Base-by-base conservation (phyloP, 2,329 filamentous ascomycete species). In the Pseudogymnoascus sp. region DNA sequence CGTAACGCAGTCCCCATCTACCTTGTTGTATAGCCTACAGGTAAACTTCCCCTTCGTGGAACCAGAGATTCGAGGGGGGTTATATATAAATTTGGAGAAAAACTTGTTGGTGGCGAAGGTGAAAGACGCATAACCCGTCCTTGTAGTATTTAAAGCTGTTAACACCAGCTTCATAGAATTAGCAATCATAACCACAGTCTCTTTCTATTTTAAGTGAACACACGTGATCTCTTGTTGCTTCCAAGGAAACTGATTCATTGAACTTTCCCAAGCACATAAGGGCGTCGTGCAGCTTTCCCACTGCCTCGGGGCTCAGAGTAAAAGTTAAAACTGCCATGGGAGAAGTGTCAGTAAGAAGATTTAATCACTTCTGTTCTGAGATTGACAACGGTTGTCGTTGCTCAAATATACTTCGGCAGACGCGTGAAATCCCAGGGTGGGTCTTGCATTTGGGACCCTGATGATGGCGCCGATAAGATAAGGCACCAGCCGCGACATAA, bases 221-320 rank as follows among this genome's bases (percentile, higher is more conserved):
- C 74, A 89, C 88, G 72, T 82, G 84, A 69, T 91, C 87, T 65
- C 81, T 83, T 68, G 82, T 81, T 35, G 88, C 87, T 73, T 92
- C 90, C 41, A 93, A 79, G 27, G 85, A 89, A 17, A 93, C 89
- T 51, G 88, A 84, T 68, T 93, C 90, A 72, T 87, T 89, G 76
- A 93, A 92, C 74, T 91, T 91, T 70, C 84, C 83, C 27, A 93
- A 80, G 72, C 90, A 93, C 21, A 85, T 79, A 62, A 93, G 81
- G 25, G 86, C 82, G 73, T 92, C 90, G 68, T 91, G 87, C 48
- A 93, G 78, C 58, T 83, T 84, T 5, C 80, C 79, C 44, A 91
- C 84, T 33, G 87, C 87, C 67, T 92, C 88, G 62, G 90, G 88
- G 68, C 81, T 88, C 61, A 93, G 78, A 0, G 87, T 89, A 71